Evolutionary conservation across 75 land plant species (phyloP).

Genomic region (Cunninghamia lanceolata): DNA sequence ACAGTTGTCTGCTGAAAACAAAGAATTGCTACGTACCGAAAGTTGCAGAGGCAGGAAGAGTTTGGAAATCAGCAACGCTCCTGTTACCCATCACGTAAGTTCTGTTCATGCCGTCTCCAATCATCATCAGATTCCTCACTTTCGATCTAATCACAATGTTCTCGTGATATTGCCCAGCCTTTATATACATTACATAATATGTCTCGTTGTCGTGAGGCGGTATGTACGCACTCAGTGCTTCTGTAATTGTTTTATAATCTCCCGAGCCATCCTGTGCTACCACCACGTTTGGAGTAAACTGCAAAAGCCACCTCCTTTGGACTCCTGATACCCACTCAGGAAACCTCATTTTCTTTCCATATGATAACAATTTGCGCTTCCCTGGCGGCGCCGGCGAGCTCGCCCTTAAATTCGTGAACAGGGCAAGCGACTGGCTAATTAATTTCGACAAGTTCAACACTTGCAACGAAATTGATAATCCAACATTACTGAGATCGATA

Average conservation of each 20-base stretch:
- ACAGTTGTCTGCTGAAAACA: no score
- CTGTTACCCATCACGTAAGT: conserved; percentile 27
- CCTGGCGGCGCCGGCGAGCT: background rate
- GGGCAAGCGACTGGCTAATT: background rate
- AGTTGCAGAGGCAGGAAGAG: conserved; percentile 42
- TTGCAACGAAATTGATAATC: background rate
- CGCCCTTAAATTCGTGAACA: background rate
- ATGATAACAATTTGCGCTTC: background rate
- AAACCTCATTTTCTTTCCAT: background rate
- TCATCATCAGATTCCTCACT: conserved; percentile 39
- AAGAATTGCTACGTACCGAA: conserved; percentile 19
- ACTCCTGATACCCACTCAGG: background rate
- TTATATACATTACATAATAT: conserved; percentile 31
- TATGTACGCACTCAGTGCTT: conserved; percentile 16
- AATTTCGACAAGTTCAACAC: background rate
- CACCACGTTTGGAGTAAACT: background rate
- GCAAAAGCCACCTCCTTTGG: background rate
- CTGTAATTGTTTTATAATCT: conserved; percentile 19
- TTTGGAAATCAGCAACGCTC: conserved; percentile 23
- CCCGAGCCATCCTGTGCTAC: conserved; percentile 44
- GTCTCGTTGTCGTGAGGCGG: conserved; percentile 11
- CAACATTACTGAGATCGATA: background rate
- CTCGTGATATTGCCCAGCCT: conserved; percentile 30
- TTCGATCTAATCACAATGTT: conserved; percentile 21
- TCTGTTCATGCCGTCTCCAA: conserved; percentile 32